phyloP scores from a whole-genome alignment of 163 green algal species.

The Trebouxia gelatinosa region DNA sequence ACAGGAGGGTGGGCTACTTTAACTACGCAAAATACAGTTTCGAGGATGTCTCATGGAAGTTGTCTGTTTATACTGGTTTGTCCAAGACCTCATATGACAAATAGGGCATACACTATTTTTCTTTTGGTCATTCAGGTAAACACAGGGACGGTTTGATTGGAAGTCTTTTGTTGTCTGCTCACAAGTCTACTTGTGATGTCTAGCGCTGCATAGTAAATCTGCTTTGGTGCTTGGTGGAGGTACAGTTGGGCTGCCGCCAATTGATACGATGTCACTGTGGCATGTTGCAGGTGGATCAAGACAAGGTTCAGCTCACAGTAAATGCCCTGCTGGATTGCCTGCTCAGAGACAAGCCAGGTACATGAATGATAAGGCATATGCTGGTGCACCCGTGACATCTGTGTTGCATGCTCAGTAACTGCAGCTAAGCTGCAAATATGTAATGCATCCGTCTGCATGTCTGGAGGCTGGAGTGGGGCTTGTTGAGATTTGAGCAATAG shows the following conservation, averaged over 20 bases:
- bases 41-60: neutral
- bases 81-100: neutral
- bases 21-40: neutral
- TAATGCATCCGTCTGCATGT: too few species aligned
- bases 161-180: neutral
- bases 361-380: neutral
- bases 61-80: neutral
- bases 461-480: too few species aligned
- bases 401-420: neutral
- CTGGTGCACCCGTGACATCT: neutral
- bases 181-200: neutral
- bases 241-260: neutral
- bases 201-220: neutral
- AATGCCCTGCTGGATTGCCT: neutral
- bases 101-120: neutral
- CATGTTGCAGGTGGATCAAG: slow-evolving; percentile 16
- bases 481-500: too few species aligned
- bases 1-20: neutral
- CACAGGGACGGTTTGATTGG: neutral
- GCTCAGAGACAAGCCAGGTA: slow-evolving; percentile 6
- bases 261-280: neutral
- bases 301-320: neutral
- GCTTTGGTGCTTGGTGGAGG: neutral
- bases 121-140: neutral
- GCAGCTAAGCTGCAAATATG: too few species aligned